Evolutionary conservation across 495 filamentous ascomycete genomes (phyloP), one percentile per base, ranked within the genome.

Genomic region (Pyrenula massariospora): DNA sequence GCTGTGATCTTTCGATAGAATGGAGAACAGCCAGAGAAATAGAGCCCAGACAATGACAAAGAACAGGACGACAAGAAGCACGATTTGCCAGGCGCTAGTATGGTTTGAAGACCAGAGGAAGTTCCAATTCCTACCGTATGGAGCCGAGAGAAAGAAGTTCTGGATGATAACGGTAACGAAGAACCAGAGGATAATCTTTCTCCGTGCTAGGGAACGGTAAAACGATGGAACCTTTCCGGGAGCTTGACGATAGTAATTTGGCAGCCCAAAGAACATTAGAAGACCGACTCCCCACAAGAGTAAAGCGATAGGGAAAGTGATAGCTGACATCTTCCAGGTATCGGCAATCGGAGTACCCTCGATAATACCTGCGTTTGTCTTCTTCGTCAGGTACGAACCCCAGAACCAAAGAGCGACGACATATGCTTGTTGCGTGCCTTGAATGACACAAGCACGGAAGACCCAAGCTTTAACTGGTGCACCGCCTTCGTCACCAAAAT

Each of bases 191-290:
- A 77, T 66, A 24, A 76, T 77, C 60, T 77, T 77, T 52, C 73
- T 70, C 2, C 73, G 60, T 51, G 71, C 73, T 11, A 77, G 69
- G 0, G 74, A 74, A 56, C 69, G 65, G 57, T 77, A 77, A 64
- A 77, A 77, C 0, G 74, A 76, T 0, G 86, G 86, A 0, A 89
- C 79, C 42, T 78, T 78, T 54, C 84, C 86, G 0, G 86, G 86
- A 0, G 74, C 68, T 60, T 85, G 84, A 52, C 79, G 74, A 57
- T 77, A 77, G 57, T 76, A 77, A 49, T 75, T 74, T 22, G 74
- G 74, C 36, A 77, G 60, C 10, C 74, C 74, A 36, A 74, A 71
- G 55, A 67, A 74, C 10, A 77, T 56, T 10, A 77, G 52, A 12
- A 73, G 50, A 8, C 73, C 74, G 11, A 77, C 60, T 5, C 54